phyloP scores from a whole-genome alignment of 2,329 filamentous ascomycete genomes.

The Sporothrix sp. region DNA sequence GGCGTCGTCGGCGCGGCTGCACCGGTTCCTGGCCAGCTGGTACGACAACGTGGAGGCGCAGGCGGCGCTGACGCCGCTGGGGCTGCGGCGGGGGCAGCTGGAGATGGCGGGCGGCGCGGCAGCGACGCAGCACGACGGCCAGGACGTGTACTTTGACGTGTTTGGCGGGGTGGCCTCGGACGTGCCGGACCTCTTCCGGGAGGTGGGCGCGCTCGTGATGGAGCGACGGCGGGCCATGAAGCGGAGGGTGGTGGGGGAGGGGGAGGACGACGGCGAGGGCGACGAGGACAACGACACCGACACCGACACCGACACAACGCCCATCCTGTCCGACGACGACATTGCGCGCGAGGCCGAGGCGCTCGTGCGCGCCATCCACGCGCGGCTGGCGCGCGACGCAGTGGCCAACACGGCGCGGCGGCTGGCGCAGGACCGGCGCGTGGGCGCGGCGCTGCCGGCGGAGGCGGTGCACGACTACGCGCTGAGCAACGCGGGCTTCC shows the following conservation, averaged over 20 bases:
- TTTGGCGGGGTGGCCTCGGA: conserved; percentile 16
- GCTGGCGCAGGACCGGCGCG: neutral
- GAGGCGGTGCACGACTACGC: conserved; percentile 14
- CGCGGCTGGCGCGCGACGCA: conserved; percentile 4
- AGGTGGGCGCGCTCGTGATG: conserved; percentile 12
- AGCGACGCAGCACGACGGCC: neutral
- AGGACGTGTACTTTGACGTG: conserved; percentile 13
- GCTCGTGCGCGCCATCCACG: conserved; percentile 4
- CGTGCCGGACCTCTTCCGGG: conserved; percentile 12
- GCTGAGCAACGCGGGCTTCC: conserved; percentile 13
- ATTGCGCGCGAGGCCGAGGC: conserved; percentile 11
- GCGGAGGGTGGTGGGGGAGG: neutral
- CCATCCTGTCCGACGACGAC: conserved; percentile 8
- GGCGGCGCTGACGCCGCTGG: conserved; percentile 8
- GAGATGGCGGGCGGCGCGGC: neutral
- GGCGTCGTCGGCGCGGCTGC: neutral
- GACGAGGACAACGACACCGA: neutral
- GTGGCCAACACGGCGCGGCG: conserved; percentile 2
- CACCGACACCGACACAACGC: neutral
- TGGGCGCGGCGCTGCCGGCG: neutral
- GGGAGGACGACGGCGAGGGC: neutral
- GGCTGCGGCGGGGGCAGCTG: conserved; percentile 8
- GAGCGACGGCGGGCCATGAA: conserved; percentile 4
- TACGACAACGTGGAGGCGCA: conserved; percentile 14
- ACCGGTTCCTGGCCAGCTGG: conserved; percentile 12